Base-by-base conservation (phyloP, 1,284 basidiomycete species). In the Thelephora terrestris region DNA sequence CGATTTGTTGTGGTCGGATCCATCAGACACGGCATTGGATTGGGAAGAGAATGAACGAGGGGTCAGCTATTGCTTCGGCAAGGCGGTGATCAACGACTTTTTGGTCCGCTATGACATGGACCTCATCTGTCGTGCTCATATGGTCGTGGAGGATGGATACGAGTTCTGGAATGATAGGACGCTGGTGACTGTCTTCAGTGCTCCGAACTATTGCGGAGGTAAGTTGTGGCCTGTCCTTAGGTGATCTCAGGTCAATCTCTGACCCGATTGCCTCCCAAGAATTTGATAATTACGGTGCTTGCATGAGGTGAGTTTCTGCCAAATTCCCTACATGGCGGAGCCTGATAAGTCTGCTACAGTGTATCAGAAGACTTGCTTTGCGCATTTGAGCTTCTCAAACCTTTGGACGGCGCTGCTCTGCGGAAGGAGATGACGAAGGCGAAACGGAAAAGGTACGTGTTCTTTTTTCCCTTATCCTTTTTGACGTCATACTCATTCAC, bases 31-130 rank as follows among this genome's bases (percentile, higher is more conserved):
- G 16, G 95, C 96, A 12, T 66, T 91, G 37, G 96, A 99, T 62
- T 99, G 96, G 96, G 96, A 99, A 70, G 96, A 99, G 67, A 99
- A 99, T 65, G 96, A 99, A 66, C 77, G 96, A 51, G 96, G 96
- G n/a, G 96, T 99, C 49, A 96, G 92, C 63, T 99, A 96, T 73
- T 99, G 96, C 69, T 99, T 98, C 61, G 96, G 96, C 44, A 98
- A 98, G 70, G 85, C 84, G 14, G 90, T 99, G 58, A 97, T 99
- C 63, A 95, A 96, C 62, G 89, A 95, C 54, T 98, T 98, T 73
- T 71, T 97, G 51, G 81, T 83, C 55, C 83, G 88, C 56, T 85
- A 89, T 61, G 96, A 99, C 68, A 99, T 99, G 84, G 96, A 99
- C 69, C 76, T 99, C 53, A 99, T 99, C 69, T 99, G 96, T 71